These are phyloP conservation scores for Epichloe sp. DNA, from an alignment of 2,329 filamentous ascomycete species.

Conservation along the genomic window DNA sequence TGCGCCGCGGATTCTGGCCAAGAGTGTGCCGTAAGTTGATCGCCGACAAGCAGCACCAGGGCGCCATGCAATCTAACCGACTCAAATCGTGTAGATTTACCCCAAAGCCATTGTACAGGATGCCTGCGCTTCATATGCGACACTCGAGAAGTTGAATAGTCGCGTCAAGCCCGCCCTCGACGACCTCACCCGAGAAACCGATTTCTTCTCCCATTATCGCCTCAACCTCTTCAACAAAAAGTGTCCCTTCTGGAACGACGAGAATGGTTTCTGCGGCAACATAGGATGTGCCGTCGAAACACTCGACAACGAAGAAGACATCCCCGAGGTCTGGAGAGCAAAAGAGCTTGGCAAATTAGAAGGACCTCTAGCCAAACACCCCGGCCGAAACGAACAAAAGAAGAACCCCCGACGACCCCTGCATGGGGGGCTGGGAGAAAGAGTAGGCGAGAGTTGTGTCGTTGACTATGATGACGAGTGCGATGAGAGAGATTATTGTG, in stretches of 20 bases:
- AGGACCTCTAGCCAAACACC: constrained; percentile 82
- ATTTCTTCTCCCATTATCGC: constrained; percentile 97
- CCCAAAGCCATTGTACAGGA: constrained; percentile 83
- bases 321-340: constrained; percentile 81
- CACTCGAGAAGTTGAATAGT: constrained; percentile 72
- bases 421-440: constrained; percentile 68
- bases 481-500: constrained; percentile 91
- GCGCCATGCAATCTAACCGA: not conserved
- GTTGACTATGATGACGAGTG: constrained; percentile 96
- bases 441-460: constrained; percentile 89
- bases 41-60: not conserved
- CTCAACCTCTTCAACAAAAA: constrained; percentile 87
- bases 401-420: constrained; percentile 62
- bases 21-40: constrained; percentile 39
- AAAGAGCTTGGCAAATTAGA: constrained; percentile 86
- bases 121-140: constrained; percentile 85
- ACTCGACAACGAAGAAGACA: constrained; percentile 87
- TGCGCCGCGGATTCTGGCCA: constrained; percentile 30
- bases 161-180: constrained; percentile 64
- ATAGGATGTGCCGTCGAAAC: constrained; percentile 93
- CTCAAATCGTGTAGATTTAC: constrained; percentile 51
- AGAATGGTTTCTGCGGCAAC: constrained; percentile 89
- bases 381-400: constrained; percentile 58
- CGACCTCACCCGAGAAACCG: constrained; percentile 72
- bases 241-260: constrained; percentile 94